phyloP scores from a whole-genome alignment of 2,329 filamentous ascomycete genomes.

The Camillea tinctor region DNA sequence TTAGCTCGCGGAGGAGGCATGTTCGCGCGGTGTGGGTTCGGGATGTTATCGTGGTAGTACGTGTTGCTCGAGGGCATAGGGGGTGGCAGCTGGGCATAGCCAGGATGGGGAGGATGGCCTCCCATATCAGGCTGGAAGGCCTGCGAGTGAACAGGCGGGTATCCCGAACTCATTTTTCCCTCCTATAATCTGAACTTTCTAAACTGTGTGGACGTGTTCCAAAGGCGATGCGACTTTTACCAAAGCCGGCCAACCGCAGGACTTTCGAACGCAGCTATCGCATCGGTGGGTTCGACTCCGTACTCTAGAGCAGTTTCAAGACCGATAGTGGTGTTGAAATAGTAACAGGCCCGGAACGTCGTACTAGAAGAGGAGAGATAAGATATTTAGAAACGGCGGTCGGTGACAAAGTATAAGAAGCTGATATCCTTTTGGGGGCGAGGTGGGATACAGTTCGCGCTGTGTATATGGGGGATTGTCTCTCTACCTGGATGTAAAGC shows the following conservation, averaged over 20 bases:
- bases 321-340: background rate
- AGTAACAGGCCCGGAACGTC: too few relatives aligned
- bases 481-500: background rate
- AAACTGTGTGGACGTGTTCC: conserved; percentile 8
- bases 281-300: background rate
- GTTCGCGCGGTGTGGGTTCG: conserved; percentile 29
- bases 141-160: conserved; percentile 30
- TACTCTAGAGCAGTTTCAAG: background rate
- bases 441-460: background rate
- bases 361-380: background rate
- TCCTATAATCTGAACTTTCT: conserved; percentile 13
- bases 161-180: conserved; percentile 31
- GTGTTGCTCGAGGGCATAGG: conserved; percentile 26
- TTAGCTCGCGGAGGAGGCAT: conserved; percentile 32
- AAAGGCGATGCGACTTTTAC: conserved; percentile 1
- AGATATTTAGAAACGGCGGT: background rate
- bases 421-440: background rate
- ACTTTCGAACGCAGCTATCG: background rate
- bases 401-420: background rate
- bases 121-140: conserved; percentile 27
- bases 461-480: background rate
- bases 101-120: conserved; percentile 26
- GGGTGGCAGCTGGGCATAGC: conserved; percentile 30
- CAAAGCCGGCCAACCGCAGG: background rate
- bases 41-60: conserved; percentile 31